These are phyloP conservation scores for Blastocrithidia nonstop DNA, from an alignment of 208 protist species.

Conservation along the genomic window DNA sequence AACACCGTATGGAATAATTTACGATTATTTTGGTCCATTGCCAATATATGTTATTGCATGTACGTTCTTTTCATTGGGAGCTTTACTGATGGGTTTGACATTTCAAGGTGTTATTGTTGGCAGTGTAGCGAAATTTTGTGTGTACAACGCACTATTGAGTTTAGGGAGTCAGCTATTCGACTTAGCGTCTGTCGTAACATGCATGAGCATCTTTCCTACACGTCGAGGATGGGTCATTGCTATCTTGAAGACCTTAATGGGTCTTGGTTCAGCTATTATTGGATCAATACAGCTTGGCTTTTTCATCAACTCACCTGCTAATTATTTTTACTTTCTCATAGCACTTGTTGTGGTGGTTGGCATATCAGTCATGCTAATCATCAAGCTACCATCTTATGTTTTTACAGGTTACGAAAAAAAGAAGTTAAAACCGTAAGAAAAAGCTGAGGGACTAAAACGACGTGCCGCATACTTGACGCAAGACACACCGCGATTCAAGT, in stretches of 20 bases:
- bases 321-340: conserved; percentile 51
- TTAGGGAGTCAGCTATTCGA: conserved; percentile 34
- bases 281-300: conserved; percentile 34
- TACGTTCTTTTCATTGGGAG: conserved; percentile 12
- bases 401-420: conserved; percentile 26
- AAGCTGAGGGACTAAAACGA: conserved; percentile 3
- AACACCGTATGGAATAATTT: conserved; percentile 27
- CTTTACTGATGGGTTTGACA: conserved; percentile 21
- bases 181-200: conserved; percentile 19
- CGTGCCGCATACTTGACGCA: conserved; percentile 26
- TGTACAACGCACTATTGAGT: conserved; percentile 23
- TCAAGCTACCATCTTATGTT: conserved; percentile 43
- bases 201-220: conserved; percentile 42
- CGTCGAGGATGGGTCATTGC: conserved; percentile 26
- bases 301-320: conserved; percentile 10
- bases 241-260: conserved; percentile 50
- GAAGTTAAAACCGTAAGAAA: conserved; percentile 11
- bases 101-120: conserved; percentile 27
- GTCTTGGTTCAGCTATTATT: conserved; percentile 41
- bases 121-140: conserved; percentile 11
- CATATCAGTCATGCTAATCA: conserved; percentile 10
- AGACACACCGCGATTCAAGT: conserved; percentile 31
- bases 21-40: conserved; percentile 33
- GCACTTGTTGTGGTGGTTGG: conserved; percentile 8
- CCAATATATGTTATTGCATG: conserved; percentile 15